Evolutionary conservation across 176 grass and related monocot species (phyloP), one percentile per base, ranked within the genome.

Genomic region (Zoysia japonica): DNA sequence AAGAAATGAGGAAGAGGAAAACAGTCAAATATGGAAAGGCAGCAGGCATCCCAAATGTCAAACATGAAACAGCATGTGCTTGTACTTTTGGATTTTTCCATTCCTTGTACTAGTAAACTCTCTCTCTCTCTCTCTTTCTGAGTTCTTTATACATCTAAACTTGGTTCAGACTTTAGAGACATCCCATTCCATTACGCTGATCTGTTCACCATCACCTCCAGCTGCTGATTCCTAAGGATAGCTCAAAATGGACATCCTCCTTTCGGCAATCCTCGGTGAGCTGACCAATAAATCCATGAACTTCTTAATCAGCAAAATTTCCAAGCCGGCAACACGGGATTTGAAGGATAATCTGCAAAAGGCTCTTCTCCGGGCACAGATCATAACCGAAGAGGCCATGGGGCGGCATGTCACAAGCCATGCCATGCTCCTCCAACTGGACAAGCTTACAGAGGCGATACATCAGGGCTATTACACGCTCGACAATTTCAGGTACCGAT

Each of bases 381-480:
- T 65, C 36, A 65, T 65, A 11, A 1, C 37, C 10, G 61, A 64
- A 12, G 61, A 64, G 36, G 61, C 61, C 61, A 40, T 64, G 61
- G 53, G 53, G 14, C 13, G 53, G 53, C 15, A 2, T 55, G 15
- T 55, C 53, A 55, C 53, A 55, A 55, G 40, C 36, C 35, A 64
- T 39, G 61, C 61, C 61, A 64, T 64, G 61, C 61, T 64, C 61
- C 61, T 64, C 12, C 61, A 64, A 38, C 36, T 64, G 61, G 37
- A 39, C 35, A 64, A 5, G 61, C 36, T 64, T 3, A 40, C 2
- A 64, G 36, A 64, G 5, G 61, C 36, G 1, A 64, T 64, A 38
- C 10, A 64, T 64, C 61, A 5, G 36, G 61, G 35, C 20, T 6
- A 6, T 55, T 55, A 55, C 15, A 17, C 53, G 53, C 53, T 55